Evolutionary conservation across 2,329 filamentous ascomycete genomes (phyloP), one percentile per base, ranked within the genome.

Genomic region (Colletotrichum sp.): DNA sequence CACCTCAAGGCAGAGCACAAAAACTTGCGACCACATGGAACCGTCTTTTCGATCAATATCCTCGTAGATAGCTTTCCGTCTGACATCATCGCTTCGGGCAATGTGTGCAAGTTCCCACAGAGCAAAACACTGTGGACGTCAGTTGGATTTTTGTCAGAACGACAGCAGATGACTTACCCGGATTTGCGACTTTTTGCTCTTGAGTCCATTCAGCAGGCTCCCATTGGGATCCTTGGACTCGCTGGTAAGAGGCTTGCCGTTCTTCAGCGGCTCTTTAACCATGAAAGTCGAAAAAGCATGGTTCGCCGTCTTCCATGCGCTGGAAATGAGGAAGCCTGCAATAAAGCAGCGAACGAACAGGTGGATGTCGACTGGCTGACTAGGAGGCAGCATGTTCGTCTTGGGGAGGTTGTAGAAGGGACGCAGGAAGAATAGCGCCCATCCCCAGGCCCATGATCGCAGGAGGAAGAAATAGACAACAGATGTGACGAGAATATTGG

Each of bases 221-320:
- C 95, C 96, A 81, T 98, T 98, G 1, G 96, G 95, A 83, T 98
- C 96, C 81, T 95, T 97, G 19, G 95, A 95, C 79, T 96, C 94
- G 22, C 91, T 90, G 1, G 95, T 98, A 72, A 98, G 90, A 6
- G 96, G 96, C 80, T 93, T 91, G n/a, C 91, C 93, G 79, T 94
- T 94, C 87, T 98, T 98, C 70, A 98, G 83, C 1, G 96, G 96
- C 79, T 94, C 92, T 82, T 94, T 93, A 30, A 93, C 92, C 81
- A 98, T 91, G 83, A 95, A 96, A n/a, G 93, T 85, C 7, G 94
- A 93, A 82, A 98, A 98, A 30, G 94, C 91, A 32, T 91, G 86
- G 82, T 97, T 98, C 55, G 93, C 92, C 28, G 93, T 87, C 73
- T 95, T 90, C 95, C 96, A 98, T 36, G 98, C 85, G 25, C 94